Percentiles rank a stretch among this genome's conserved stretches.
phyloP scores from a whole-genome alignment of 805 yeast species.

The Kluyveromyces siamensis region DNA sequence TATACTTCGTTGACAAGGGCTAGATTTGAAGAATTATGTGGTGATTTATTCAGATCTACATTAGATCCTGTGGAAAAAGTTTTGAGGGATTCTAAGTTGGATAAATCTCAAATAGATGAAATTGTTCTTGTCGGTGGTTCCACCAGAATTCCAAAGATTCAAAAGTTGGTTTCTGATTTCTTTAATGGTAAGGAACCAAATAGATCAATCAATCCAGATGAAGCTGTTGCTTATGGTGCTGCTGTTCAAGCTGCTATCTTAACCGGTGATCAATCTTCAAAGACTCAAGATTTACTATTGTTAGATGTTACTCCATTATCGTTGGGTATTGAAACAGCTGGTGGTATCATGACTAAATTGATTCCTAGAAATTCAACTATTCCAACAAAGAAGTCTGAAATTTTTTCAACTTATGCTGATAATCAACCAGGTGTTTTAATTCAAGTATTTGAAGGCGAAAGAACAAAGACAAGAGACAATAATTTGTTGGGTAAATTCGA shows the following conservation, averaged over 20 bases:
- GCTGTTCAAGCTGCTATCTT: constrained; percentile 97
- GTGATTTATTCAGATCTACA: constrained; percentile 87
- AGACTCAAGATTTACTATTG: constrained; percentile 89
- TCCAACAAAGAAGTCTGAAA: constrained; percentile 96
- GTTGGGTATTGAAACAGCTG: constrained; percentile 96
- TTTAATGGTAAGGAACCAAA: constrained; percentile 97
- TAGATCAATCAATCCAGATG: constrained; percentile 95
- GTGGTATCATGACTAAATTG: constrained; percentile 98
- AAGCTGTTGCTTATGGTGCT: constrained; percentile 99
- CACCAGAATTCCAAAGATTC: constrained; percentile 95
- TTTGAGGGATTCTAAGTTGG: constrained; percentile 80
- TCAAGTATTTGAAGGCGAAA: constrained; percentile 97
- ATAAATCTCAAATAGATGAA: constrained; percentile 84
- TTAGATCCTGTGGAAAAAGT: constrained; percentile 94
- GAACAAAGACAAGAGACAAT: constrained; percentile 93
- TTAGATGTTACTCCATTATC: constrained; percentile 97
- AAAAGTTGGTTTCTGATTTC: constrained; percentile 90
- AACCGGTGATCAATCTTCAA: constrained; percentile 91
- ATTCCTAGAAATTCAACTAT: constrained; percentile 95
- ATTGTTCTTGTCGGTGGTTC: constrained; percentile 96
- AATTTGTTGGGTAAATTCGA: constrained; percentile 95
- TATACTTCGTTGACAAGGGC: constrained; percentile 96
- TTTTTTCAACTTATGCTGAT: constrained; percentile 94
- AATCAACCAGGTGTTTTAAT: constrained; percentile 98
- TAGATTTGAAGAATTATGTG: constrained; percentile 94